Conservation (phyloP, 1,284 basidiomycete genomes). For the Calocybe gambosa region DNA sequence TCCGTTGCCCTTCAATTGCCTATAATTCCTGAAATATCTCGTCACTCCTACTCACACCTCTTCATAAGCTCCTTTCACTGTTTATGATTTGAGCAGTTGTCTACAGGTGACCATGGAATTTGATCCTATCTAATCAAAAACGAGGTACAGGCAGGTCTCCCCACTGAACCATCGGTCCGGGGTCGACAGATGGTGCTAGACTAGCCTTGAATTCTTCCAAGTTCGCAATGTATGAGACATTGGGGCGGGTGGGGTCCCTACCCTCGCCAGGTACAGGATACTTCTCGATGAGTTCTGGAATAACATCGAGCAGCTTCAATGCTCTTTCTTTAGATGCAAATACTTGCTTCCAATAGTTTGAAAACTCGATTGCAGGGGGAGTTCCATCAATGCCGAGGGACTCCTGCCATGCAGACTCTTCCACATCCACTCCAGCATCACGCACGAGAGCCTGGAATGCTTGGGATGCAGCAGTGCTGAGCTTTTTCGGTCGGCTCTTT, state of each 20-base stretch:
- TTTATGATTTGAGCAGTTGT: too few species aligned
- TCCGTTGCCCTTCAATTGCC: not conserved
- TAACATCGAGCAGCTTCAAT: conserved; percentile 39
- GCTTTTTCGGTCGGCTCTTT: conserved; percentile 50
- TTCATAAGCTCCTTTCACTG: not conserved
- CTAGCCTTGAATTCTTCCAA: conserved; percentile 65
- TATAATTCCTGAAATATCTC: not conserved
- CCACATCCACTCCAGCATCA: conserved; percentile 45
- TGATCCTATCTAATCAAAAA: conserved; percentile 23
- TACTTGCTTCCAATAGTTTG: conserved; percentile 34
- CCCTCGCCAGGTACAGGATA: conserved; percentile 48
- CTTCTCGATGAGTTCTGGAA: conserved; percentile 49
- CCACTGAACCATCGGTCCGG: conserved; percentile 62
- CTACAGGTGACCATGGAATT: too few species aligned
- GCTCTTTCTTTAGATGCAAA: conserved; percentile 26
- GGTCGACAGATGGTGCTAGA: conserved; percentile 44
- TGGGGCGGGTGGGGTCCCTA: conserved; percentile 39
- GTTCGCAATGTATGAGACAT: conserved; percentile 64
- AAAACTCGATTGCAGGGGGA: conserved; percentile 35
- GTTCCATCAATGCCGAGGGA: conserved; percentile 40
- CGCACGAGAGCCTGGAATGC: conserved; percentile 57
- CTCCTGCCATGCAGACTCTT: conserved; percentile 53
- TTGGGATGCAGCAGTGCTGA: conserved; percentile 62
- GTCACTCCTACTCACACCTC: not conserved
- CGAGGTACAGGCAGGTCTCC: conserved; percentile 54